Percentiles rank a stretch among this genome's conserved stretches.
Conservation (phyloP, 1,284 basidiomycete species). For the Termitomyces sp. region DNA sequence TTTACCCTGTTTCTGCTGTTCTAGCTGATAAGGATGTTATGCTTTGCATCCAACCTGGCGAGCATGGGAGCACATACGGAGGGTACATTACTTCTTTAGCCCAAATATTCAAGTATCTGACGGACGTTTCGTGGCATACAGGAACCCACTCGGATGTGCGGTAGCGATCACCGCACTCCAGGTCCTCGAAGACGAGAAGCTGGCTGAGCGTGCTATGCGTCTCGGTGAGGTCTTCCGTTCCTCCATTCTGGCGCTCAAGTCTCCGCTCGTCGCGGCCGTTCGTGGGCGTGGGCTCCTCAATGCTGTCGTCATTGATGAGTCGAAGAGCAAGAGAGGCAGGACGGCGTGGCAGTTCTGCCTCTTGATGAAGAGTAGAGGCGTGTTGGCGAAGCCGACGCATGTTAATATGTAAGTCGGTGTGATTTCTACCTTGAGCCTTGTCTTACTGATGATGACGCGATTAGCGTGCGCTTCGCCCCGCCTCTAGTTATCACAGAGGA, state of each 20-base stretch:
- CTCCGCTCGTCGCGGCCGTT: slow-evolving; percentile 68
- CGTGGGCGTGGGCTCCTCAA: slow-evolving; percentile 89
- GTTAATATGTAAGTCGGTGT: slow-evolving; percentile 72
- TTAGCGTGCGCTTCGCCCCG: slow-evolving; percentile 90
- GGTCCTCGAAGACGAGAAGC: slow-evolving; percentile 83
- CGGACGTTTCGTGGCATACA: slow-evolving; percentile 22
- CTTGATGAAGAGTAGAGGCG: slow-evolving; percentile 84
- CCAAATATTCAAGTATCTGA: neutral
- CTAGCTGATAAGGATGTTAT: slow-evolving; percentile 88
- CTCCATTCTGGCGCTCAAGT: slow-evolving; percentile 59
- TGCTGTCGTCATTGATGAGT: slow-evolving; percentile 91
- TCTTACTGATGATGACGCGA: too few species aligned
- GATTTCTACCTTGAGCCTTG: neutral
- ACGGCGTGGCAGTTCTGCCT: slow-evolving; percentile 97
- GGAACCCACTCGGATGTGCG: slow-evolving; percentile 94
- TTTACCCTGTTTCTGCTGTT: slow-evolving; percentile 96
- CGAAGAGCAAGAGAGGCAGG: slow-evolving; percentile 67
- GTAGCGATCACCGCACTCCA: slow-evolving; percentile 89
- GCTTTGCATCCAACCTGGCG: slow-evolving; percentile 94
- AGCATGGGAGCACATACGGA: slow-evolving; percentile 96
- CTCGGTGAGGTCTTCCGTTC: slow-evolving; percentile 83
- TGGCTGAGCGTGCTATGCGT: slow-evolving; percentile 71
- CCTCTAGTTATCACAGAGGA: slow-evolving; percentile 89
- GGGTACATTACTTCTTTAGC: slow-evolving; percentile 48
- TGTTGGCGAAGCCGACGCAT: slow-evolving; percentile 95